Base-by-base conservation (phyloP, 306 rosid genomes). In the Rubus idaeus region DNA sequence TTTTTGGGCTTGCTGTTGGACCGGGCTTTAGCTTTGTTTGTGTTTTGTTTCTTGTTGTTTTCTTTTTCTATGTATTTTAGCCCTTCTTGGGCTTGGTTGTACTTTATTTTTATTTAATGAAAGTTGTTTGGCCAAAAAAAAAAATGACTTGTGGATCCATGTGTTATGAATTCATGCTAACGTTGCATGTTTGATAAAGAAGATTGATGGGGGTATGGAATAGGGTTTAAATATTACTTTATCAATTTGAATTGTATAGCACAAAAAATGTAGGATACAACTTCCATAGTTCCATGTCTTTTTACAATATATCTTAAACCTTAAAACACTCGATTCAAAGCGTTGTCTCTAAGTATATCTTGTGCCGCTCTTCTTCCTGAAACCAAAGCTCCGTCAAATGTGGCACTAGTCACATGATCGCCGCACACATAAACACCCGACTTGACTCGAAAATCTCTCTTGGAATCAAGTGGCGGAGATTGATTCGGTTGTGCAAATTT, bases 361-460 rank as follows among this genome's bases (percentile, higher is more conserved):
- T 90, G 91, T 0, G 84, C 92, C 3, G 96, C 98, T 70, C 89
- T 91, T n/a, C 89, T 83, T 12, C 98, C 96, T 7, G 98, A 90
- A n/a, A 84, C 86, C 84, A 94, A 79, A 53, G 96, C 97, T 0
- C 98, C 98, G 44, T 94, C 98, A 75, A 92, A 94, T 2, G 97
- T 92, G 18, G 97, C 96, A 1, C 90, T 88, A 5, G 89, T 87
- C 83, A 90, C 78, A 75, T 90, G 86, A 83, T 94, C 98, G 0
- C 98, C 98, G 10, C 97, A 94, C 10, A 83, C 78, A 18, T 85
- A 94, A 62, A 92, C 74, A 21, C 98, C 93, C 44, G 81, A 21
- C 14, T 83, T 87, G 21, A 90, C 71, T 70, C 41, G 87, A 6
- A 89, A 93, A 71, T 87, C 70, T 56, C 87, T 92, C 78, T 16